Evolutionary conservation across 2,329 filamentous ascomycete species (phyloP), one percentile per base, ranked within the genome.

Genomic region (Ophiostoma quercus): DNA sequence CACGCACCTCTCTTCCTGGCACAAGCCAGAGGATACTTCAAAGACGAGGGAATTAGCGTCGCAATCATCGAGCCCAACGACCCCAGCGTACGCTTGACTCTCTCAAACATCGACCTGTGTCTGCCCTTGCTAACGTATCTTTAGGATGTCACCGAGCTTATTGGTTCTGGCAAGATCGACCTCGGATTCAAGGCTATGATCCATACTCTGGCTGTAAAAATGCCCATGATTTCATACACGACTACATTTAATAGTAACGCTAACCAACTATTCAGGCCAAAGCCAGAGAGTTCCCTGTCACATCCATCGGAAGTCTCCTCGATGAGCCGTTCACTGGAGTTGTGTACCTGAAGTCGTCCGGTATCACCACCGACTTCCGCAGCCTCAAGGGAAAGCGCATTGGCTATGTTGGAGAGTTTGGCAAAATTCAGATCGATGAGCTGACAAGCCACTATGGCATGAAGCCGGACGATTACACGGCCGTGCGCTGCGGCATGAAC

Each of bases 141-240:
- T 1, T 22, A 88, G 85, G 90, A 93, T 82, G 90, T 93, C 73
- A 93, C 90, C 72, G 90, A 92, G 78, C 92, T 93, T 78, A 91
- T 93, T 74, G 90, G 90, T 71, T 88, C 85, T 39, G 71, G 69
- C 67, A 72, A 92, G 77, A 88, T 92, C 67, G 90, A 92, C 76
- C 85, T 92, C 76, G 90, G 90, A 63, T 92, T 91, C 84, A 93
- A 92, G 79, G 90, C 90, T 73, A 92, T 93, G 90, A 93, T 93
- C 74, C 90, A 93, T 76, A 92, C 90, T 9, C 84, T 93, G 71
- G 90, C 67, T 66, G 37, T 54, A 29, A 29, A 29, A 29, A 29
- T 29, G 25, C 25, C 25, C 25, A 29, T 29, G 25, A 29, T 29
- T 29, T 2, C 25, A 29, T 29, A 29, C 25, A 29, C 25, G 25